Evolutionary conservation across 2,329 filamentous ascomycete species (phyloP).

Genomic region (Venturia aucupariae): DNA sequence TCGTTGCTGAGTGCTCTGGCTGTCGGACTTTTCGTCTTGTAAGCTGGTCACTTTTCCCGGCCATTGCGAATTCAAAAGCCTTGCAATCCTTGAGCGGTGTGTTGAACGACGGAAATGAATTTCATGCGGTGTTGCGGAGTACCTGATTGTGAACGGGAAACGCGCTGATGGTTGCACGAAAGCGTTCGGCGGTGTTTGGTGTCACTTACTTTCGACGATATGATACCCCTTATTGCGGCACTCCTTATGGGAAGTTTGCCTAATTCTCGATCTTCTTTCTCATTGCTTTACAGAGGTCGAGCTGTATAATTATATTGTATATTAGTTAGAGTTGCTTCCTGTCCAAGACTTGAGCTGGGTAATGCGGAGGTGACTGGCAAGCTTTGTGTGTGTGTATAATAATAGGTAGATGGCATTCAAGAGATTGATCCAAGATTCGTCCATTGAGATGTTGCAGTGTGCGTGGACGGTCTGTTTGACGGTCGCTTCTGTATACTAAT

Average conservation of each 20-base stretch:
- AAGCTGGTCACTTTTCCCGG: not conserved
- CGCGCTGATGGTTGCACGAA: not conserved
- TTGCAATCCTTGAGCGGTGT: not conserved
- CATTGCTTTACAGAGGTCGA: not conserved
- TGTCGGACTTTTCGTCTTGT: not conserved
- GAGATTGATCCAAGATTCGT: not conserved
- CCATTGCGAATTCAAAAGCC: not conserved
- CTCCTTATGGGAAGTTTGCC: not conserved
- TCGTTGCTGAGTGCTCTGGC: not conserved
- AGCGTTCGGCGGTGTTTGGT: not conserved
- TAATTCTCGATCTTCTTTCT: not conserved
- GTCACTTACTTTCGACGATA: not conserved
- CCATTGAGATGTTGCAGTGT: no score
- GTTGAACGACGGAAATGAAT: not conserved
- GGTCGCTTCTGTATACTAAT: no score
- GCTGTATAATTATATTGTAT: conserved; percentile 1
- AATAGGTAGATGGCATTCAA: not conserved
- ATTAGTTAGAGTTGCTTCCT: not conserved
- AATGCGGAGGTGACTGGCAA: not conserved
- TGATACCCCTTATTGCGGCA: conserved; percentile 1
- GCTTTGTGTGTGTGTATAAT: not conserved
- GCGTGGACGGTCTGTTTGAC: no score
- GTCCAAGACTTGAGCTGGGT: not conserved
- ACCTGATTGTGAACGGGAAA: not conserved
- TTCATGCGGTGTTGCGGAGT: not conserved